phyloP scores from a whole-genome alignment of 1,284 basidiomycete species.

The Ganoderma meredithae region DNA sequence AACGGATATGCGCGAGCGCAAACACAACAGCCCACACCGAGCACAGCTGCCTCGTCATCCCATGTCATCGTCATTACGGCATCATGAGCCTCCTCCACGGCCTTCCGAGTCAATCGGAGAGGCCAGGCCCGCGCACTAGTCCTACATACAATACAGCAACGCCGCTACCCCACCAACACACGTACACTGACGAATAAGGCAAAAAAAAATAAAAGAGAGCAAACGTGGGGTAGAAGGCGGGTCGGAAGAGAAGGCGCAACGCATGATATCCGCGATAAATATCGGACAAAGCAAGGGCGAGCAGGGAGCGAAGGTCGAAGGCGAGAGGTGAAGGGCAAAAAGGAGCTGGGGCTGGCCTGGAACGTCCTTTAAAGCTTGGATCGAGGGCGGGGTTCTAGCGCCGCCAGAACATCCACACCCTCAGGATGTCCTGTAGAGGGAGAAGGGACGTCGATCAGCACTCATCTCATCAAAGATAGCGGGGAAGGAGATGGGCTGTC shows the following conservation, averaged over 20 bases:
- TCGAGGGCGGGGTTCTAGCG: slow-evolving; percentile 13
- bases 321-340: not conserved
- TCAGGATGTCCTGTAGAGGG: slow-evolving; percentile 30
- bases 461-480: not conserved
- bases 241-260: not conserved
- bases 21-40: not conserved
- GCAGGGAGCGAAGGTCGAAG: slow-evolving; percentile 16
- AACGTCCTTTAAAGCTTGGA: not conserved
- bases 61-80: slow-evolving; percentile 11
- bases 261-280: not conserved
- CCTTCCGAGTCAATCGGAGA: slow-evolving; percentile 14
- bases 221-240: not conserved
- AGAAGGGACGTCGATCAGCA: not conserved
- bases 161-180: not conserved
- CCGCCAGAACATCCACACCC: slow-evolving; percentile 35
- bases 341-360: not conserved
- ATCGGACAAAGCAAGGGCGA: not conserved
- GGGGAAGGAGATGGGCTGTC: not conserved
- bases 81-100: slow-evolving; percentile 8
- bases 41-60: not conserved
- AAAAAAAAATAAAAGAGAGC: not conserved
- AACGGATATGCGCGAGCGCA: not conserved
- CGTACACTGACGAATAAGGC: not conserved
- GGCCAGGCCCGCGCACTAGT: slow-evolving; percentile 2
- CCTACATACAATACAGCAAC: slow-evolving; percentile 9